These are phyloP conservation scores for Epichloe scottii DNA, from an alignment of 2,329 filamentous ascomycete genomes.

Conservation along the genomic window DNA sequence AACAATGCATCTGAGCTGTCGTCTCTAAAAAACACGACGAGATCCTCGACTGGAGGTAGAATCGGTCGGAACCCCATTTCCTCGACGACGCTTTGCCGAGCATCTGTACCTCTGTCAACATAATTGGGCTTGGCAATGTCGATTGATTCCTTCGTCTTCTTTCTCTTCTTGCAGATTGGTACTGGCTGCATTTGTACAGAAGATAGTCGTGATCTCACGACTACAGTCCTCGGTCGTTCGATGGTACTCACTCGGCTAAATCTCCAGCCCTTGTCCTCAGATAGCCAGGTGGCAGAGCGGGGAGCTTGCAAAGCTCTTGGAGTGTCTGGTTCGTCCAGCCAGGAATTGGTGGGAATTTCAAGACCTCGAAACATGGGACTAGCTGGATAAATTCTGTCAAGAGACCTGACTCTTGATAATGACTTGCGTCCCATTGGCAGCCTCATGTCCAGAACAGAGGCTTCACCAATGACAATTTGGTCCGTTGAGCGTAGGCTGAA, in stretches of 20 bases:
- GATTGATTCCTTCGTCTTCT: slow-evolving; percentile 13
- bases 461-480: slow-evolving; percentile 27
- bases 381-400: slow-evolving; percentile 22
- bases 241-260: slow-evolving; percentile 14
- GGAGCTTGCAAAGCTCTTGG: slow-evolving; percentile 9
- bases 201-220: slow-evolving; percentile 17
- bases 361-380: slow-evolving; percentile 21
- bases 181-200: slow-evolving; percentile 18
- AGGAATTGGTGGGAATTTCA: slow-evolving; percentile 13
- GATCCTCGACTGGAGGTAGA: slow-evolving; percentile 41
- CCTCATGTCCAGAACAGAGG: slow-evolving; percentile 25
- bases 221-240: slow-evolving; percentile 15
- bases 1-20: slow-evolving; percentile 29
- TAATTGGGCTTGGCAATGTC: slow-evolving; percentile 15
- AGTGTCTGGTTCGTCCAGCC: slow-evolving; percentile 11
- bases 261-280: slow-evolving; percentile 11
- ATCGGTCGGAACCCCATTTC: slow-evolving; percentile 26
- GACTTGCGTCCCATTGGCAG: slow-evolving; percentile 13
- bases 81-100: slow-evolving; percentile 13
- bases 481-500: slow-evolving; percentile 23
- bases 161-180: slow-evolving; percentile 17
- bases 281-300: slow-evolving; percentile 16
- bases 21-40: slow-evolving; percentile 41
- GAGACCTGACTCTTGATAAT: slow-evolving; percentile 23
- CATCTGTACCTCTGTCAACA: slow-evolving; percentile 29